Conservation (phyloP, 345 rosid species). For the Populus simonii region DNA sequence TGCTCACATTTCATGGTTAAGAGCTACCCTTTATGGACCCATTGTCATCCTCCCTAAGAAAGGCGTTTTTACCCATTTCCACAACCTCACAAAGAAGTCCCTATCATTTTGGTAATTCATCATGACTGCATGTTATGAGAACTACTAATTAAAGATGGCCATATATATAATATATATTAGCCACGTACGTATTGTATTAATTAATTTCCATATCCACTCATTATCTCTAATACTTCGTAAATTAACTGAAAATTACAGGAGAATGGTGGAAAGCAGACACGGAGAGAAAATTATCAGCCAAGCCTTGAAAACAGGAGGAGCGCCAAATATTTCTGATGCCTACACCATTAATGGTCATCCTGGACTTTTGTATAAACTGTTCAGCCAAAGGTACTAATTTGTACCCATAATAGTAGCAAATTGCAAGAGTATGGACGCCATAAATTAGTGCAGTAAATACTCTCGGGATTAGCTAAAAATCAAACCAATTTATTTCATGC, state of each 20-base stretch:
- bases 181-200: no score
- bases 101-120: slow-evolving; percentile 40
- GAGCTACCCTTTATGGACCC: slow-evolving; percentile 45
- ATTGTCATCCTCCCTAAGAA: slow-evolving; percentile 49
- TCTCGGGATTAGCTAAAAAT: neutral
- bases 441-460: no score
- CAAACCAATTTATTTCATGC: neutral
- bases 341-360: slow-evolving; percentile 54
- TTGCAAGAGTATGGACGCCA: no score
- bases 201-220: no score
- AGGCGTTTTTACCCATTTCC: slow-evolving; percentile 44
- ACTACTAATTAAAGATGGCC: no score
- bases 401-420: no score
- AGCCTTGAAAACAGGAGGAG: slow-evolving; percentile 44
- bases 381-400: slow-evolving; percentile 36
- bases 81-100: slow-evolving; percentile 43
- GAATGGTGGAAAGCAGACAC: slow-evolving; percentile 64
- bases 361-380: slow-evolving; percentile 43
- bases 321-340: slow-evolving; percentile 56
- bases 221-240: no score
- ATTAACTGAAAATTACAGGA: slow-evolving; percentile 20
- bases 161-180: no score
- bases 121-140: neutral
- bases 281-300: slow-evolving; percentile 43
- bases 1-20: slow-evolving; percentile 53